phyloP scores from a whole-genome alignment of 345 rosid genomes.

The Brassica incana region DNA sequence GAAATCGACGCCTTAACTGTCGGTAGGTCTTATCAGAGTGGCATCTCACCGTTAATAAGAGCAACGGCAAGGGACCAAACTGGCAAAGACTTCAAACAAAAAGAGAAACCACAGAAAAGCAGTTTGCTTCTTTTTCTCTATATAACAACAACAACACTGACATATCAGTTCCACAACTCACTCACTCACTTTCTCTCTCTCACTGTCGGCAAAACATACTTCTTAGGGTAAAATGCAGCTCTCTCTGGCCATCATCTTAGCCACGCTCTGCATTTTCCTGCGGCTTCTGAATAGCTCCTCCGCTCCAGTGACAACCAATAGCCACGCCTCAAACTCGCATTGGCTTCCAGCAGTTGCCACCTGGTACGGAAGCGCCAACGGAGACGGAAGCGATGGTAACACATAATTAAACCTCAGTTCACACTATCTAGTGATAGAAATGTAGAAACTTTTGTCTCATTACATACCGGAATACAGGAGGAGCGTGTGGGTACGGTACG shows the following conservation, averaged over 20 bases:
- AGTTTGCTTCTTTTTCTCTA: slow-evolving; percentile 25
- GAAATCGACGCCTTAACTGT: slow-evolving; percentile 81
- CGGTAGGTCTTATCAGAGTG: slow-evolving; percentile 50
- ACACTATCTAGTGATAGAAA: neutral
- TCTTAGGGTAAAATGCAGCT: slow-evolving; percentile 34
- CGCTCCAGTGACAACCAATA: neutral
- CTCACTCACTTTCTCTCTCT: slow-evolving; percentile 30
- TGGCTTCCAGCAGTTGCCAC: slow-evolving; percentile 96
- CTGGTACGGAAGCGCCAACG: slow-evolving; percentile 94
- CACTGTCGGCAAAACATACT: slow-evolving; percentile 35
- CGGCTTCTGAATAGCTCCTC: slow-evolving; percentile 26
- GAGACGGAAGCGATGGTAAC: slow-evolving; percentile 94
- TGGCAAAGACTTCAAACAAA: neutral
- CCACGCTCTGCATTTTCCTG: slow-evolving; percentile 26
- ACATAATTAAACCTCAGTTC: neutral
- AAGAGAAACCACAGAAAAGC: slow-evolving; percentile 33
- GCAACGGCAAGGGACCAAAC: slow-evolving; percentile 18
- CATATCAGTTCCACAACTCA: slow-evolving; percentile 19
- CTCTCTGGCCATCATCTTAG: neutral
- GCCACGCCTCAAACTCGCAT: slow-evolving; percentile 42
- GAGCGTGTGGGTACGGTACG: slow-evolving; percentile 96
- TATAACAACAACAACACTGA: slow-evolving; percentile 31
- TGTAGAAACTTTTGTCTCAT: neutral
- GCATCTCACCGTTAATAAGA: slow-evolving; percentile 51
- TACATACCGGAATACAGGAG: slow-evolving; percentile 51